Conservation (phyloP, 345 rosid species). For the Pistacia vera region DNA sequence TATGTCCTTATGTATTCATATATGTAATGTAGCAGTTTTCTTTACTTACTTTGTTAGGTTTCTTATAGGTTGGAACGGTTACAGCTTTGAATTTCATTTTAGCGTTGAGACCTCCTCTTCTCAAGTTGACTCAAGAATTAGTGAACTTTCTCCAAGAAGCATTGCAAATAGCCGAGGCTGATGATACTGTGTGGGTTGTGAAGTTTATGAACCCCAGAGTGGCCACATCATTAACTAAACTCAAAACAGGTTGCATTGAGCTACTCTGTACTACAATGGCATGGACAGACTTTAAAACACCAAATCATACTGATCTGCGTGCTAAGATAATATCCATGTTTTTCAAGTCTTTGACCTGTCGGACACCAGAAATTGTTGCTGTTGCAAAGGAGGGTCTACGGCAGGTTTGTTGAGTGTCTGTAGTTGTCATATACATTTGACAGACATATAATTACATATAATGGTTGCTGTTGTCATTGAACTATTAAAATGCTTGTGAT, state of each 20-base stretch:
- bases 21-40: constrained; percentile 21
- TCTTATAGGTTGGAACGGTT: constrained; percentile 86
- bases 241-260: constrained; percentile 96
- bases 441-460: not conserved
- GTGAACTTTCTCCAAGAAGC: constrained; percentile 99
- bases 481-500: not conserved
- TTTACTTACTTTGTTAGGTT: constrained; percentile 30
- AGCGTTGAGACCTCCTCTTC: constrained; percentile 97
- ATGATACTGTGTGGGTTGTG: constrained; percentile 86
- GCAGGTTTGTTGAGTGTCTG: constrained; percentile 63
- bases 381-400: constrained; percentile 99
- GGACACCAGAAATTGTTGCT: constrained; percentile 93
- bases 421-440: not conserved
- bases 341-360: constrained; percentile 94
- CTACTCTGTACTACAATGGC: constrained; percentile 98
- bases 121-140: constrained; percentile 92
- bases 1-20: constrained; percentile 1
- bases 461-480: not conserved
- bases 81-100: constrained; percentile 95
- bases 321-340: constrained; percentile 97
- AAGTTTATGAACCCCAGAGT: constrained; percentile 90
- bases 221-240: constrained; percentile 79
- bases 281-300: constrained; percentile 92
- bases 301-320: constrained; percentile 80
- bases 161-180: constrained; percentile 97